phyloP scores from a whole-genome alignment of 1,284 basidiomycete species.

The Ganoderma leucocontextum region DNA sequence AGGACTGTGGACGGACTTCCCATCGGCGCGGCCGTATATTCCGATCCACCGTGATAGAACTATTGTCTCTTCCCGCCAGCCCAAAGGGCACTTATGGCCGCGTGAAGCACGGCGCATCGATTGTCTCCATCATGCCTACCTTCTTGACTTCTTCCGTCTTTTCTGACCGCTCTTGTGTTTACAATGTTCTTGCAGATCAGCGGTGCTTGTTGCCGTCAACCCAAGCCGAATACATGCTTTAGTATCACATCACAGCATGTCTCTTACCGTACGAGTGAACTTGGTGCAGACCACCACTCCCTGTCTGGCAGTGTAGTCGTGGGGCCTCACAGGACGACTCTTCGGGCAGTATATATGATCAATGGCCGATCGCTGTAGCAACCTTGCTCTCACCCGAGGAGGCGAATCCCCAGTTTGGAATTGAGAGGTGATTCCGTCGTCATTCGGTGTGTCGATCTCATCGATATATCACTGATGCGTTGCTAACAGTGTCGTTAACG shows the following conservation, averaged over 20 bases:
- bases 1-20: neutral
- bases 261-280: neutral
- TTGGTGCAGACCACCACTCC: neutral
- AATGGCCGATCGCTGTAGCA: conserved; percentile 14
- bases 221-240: conserved; percentile 1
- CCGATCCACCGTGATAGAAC: conserved; percentile 15
- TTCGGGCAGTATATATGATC: conserved; percentile 14
- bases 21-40: conserved; percentile 11
- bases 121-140: conserved; percentile 20
- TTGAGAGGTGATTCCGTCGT: conserved; percentile 21
- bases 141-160: conserved; percentile 14
- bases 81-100: neutral
- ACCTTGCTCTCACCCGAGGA: conserved; percentile 8
- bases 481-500: conserved; percentile 23
- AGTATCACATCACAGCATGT: neutral
- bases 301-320: neutral
- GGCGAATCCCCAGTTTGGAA: conserved; percentile 8
- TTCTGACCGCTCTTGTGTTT: conserved; percentile 7
- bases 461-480: conserved; percentile 30
- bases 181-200: conserved; percentile 25
- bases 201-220: conserved; percentile 17
- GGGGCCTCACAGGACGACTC: neutral
- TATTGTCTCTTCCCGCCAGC: neutral
- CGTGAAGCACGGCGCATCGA: conserved; percentile 1
- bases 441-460: conserved; percentile 17